Percentiles rank a stretch among this genome's conserved stretches.
Conservation (phyloP, 2,329 filamentous ascomycete genomes). For the Alternaria hordeiaustralica region DNA sequence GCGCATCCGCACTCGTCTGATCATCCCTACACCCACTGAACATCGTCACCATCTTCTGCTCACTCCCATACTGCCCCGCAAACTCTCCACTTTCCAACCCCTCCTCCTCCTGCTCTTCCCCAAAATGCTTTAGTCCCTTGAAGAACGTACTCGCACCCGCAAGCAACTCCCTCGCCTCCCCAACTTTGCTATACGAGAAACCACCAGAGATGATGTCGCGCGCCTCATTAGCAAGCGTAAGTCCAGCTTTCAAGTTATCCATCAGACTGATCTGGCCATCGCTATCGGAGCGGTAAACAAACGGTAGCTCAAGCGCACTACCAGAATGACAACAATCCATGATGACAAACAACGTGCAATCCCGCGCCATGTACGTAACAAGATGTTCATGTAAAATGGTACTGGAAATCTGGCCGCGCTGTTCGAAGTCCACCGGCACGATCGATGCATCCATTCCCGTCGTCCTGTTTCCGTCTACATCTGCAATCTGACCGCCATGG, state of each 20-base stretch:
- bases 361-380: conserved; percentile 59
- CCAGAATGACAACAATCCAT: conserved; percentile 70
- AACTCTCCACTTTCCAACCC: conserved; percentile 46
- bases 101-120: conserved; percentile 54
- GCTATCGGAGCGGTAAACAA: conserved; percentile 62
- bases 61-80: conserved; percentile 53
- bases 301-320: conserved; percentile 65
- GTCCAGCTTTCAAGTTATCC: conserved; percentile 62
- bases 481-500: conserved; percentile 62
- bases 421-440: conserved; percentile 60
- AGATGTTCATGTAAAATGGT: conserved; percentile 60
- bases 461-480: conserved; percentile 50
- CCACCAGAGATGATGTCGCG: conserved; percentile 58
- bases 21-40: conserved; percentile 60
- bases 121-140: conserved; percentile 57
- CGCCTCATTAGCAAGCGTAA: conserved; percentile 59
- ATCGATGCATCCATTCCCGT: conserved; percentile 58
- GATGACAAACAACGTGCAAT: conserved; percentile 61
- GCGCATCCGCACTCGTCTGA: conserved; percentile 58
- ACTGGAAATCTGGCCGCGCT: conserved; percentile 61
- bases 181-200: conserved; percentile 57
- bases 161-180: conserved; percentile 60
- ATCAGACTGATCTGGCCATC: conserved; percentile 64
- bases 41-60: conserved; percentile 59
- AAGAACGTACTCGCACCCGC: conserved; percentile 63